Evolutionary conservation across 208 protist genomes (phyloP).

Genomic region (Trypanosoma scelopori): DNA sequence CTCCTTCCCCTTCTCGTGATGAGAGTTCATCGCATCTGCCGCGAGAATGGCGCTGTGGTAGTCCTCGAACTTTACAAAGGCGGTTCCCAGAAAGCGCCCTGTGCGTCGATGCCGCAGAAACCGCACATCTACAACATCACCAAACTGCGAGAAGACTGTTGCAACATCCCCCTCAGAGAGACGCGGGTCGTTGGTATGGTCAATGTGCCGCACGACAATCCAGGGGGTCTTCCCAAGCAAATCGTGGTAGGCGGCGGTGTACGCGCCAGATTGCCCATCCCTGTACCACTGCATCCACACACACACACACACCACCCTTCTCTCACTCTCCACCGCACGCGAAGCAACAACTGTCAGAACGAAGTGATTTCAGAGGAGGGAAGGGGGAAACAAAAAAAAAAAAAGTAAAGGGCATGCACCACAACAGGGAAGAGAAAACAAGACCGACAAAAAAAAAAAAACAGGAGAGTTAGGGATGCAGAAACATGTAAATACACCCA

Average conservation of each 20-base stretch:
- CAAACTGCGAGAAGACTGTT: conserved; percentile 90
- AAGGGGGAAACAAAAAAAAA: no score
- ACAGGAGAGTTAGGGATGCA: no score
- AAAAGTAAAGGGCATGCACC: no score
- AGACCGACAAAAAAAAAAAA: no score
- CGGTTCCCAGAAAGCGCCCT: conserved; percentile 73
- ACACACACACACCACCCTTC: no score
- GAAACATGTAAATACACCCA: no score
- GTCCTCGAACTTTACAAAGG: conserved; percentile 76
- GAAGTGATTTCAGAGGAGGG: not conserved
- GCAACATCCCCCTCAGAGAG: conserved; percentile 84
- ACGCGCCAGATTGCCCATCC: conserved; percentile 62
- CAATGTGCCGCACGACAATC: conserved; percentile 66
- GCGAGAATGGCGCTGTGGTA: conserved; percentile 76
- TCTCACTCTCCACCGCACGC: no score
- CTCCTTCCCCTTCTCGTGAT: conserved; percentile 53
- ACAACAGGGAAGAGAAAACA: no score
- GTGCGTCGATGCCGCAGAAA: conserved; percentile 71
- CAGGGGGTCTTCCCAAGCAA: conserved; percentile 67
- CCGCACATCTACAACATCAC: conserved; percentile 71
- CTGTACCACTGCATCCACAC: conserved; percentile 27
- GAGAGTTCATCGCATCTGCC: conserved; percentile 76
- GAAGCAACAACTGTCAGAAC: conserved; percentile 12
- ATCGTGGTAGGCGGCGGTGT: conserved; percentile 69
- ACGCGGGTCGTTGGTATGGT: conserved; percentile 28